phyloP scores from a whole-genome alignment of 2,329 filamentous ascomycete species.

The Microcyclospora pomicola region DNA sequence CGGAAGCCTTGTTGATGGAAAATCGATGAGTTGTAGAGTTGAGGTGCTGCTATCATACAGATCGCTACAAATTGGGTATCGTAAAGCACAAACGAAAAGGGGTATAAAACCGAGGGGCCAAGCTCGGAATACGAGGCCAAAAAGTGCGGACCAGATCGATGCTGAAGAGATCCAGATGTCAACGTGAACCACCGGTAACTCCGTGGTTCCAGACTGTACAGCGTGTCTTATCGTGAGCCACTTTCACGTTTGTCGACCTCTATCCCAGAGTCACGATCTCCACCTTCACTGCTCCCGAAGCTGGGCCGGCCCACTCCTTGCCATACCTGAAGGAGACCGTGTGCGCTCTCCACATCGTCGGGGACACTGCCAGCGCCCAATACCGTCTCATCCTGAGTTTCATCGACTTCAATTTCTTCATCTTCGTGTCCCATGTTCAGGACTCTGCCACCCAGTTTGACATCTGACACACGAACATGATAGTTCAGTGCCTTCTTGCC shows the following conservation, averaged over 20 bases:
- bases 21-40: too few species aligned
- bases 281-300: slow-evolving; percentile 5
- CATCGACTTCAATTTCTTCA: slow-evolving; percentile 16
- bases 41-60: too few species aligned
- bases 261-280: slow-evolving; percentile 10
- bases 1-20: too few species aligned
- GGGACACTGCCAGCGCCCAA: slow-evolving; percentile 7
- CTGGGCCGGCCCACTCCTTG: slow-evolving; percentile 5
- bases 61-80: too few species aligned
- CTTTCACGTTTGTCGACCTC: slow-evolving; percentile 5
- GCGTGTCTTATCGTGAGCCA: too few species aligned
- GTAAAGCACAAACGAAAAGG: too few species aligned
- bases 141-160: too few species aligned
- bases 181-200: background rate
- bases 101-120: too few species aligned
- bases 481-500: slow-evolving; percentile 80
- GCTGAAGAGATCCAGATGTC: background rate
- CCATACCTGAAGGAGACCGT: slow-evolving; percentile 14
- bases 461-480: slow-evolving; percentile 61
- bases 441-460: slow-evolving; percentile 69
- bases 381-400: slow-evolving; percentile 8
- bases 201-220: too few species aligned
- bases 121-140: too few species aligned
- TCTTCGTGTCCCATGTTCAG: slow-evolving; percentile 44
- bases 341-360: slow-evolving; percentile 12